Base-by-base conservation (phyloP, 1,139 yeast species). In the Yarrowia galli region DNA sequence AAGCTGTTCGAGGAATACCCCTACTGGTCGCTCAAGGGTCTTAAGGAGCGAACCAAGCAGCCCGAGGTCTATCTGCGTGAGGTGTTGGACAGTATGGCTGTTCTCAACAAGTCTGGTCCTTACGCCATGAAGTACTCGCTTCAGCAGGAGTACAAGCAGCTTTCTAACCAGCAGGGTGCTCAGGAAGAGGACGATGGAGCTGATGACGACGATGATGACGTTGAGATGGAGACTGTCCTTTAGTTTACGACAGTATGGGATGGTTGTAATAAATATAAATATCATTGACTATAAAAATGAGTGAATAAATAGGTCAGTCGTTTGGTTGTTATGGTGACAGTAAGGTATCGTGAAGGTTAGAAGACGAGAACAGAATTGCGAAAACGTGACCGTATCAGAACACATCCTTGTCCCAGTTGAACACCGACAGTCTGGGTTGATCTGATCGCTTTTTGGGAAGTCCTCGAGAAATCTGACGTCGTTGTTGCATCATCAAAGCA, bases 51-150 rank as follows among this genome's bases (percentile, higher is more conserved):
- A 73, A 92, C 98, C 2, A 89, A 89, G 75, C 99, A 95, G 81
- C 99, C 99, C 0, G 99, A 96, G 77, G 89, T 91, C 3, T 96
- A 91, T 77, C 82, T 95, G 72, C 92, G 95, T 76, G 98, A 93
- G 76, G 90, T 95, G 67, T 82, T 95, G 67, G 99, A 95, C 70
- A 87, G 91, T 64, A 92, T 95, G 76, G 99, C 99, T 0, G 85
- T 87, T 58, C 83, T 95, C 74, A 93, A 91, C 74, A 92, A 95
- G 76, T 92, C 92, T 78, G 99, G 99, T 23, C 98, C 99, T 0
- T 93, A 93, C 76, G 96, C 98, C 1, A 85, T 93, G 75, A 93
- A 91, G 78, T 95, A 93, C 79, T 89, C 92, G 68, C 81, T 95
- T 75, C 91, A 91, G 79, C 95, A 93, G 9, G 99, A 95, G 79